Evolutionary conservation across 108 stramenopile species (phyloP).

Genomic region (Nitzschia putrida): DNA sequence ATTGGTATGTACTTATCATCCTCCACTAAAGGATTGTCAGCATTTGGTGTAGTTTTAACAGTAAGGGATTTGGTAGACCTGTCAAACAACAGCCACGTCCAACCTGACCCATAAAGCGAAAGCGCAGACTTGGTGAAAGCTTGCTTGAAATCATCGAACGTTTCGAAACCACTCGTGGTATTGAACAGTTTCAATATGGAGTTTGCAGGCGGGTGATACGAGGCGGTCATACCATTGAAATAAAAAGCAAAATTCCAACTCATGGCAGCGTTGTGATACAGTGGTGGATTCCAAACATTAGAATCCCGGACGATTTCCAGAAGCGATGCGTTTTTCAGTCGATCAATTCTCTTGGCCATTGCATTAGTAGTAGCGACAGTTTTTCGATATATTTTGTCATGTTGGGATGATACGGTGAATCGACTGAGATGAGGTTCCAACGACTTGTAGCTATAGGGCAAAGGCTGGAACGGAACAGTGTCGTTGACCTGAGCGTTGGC

Average conservation of each 20-base stretch:
- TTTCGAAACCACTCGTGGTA: constrained; percentile 58
- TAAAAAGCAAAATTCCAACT: constrained; percentile 76
- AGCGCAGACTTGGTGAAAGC: constrained; percentile 67
- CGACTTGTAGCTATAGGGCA: constrained; percentile 73
- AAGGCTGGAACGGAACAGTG: constrained; percentile 47
- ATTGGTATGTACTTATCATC: constrained; percentile 84
- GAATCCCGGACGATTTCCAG: constrained; percentile 50
- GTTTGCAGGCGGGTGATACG: constrained; percentile 78
- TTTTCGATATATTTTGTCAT: constrained; percentile 72
- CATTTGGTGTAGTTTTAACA: constrained; percentile 44
- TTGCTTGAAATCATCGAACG: constrained; percentile 66
- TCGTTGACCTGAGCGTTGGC: no score
- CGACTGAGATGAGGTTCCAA: constrained; percentile 83
- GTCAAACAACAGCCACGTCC: constrained; percentile 86
- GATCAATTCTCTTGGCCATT: constrained; percentile 3
- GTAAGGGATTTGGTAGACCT: constrained; percentile 35
- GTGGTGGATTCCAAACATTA: constrained; percentile 20
- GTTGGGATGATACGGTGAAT: constrained; percentile 78
- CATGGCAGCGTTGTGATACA: constrained; percentile 75
- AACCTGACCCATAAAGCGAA: constrained; percentile 81
- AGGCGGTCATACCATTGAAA: constrained; percentile 77
- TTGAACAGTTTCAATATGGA: constrained; percentile 56
- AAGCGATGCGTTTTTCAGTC: constrained; percentile 39
- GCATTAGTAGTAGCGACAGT: constrained; percentile 61
- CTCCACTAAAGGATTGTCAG: constrained; percentile 81